Percentiles rank a stretch among this genome's conserved stretches.
Evolutionary conservation across 768 basidiomycete species (phyloP).

Genomic region (Lactarius hatsudake): DNA sequence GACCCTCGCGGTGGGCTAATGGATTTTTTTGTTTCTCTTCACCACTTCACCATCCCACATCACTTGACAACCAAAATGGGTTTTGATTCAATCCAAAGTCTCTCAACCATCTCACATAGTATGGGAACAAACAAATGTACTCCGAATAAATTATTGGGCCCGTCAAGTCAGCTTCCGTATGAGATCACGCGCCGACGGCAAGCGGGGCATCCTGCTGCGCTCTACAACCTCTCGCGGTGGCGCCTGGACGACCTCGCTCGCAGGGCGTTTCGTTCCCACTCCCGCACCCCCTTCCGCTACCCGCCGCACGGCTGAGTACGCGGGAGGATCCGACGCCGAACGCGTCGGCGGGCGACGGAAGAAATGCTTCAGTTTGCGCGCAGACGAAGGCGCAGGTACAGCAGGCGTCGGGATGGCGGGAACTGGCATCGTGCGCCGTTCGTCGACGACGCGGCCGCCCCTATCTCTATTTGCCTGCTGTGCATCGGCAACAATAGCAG

Average conservation of each 20-base stretch:
- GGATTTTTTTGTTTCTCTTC: background rate
- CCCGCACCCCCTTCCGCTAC: background rate
- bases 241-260: constrained; percentile 15
- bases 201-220: constrained; percentile 23
- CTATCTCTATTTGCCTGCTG: background rate
- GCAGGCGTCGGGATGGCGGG: background rate
- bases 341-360: constrained; percentile 23
- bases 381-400: background rate
- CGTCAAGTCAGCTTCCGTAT: constrained; percentile 19
- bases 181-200: constrained; percentile 21
- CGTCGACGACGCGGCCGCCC: background rate
- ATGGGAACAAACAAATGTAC: background rate
- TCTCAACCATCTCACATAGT: background rate
- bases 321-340: constrained; percentile 18
- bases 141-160: background rate
- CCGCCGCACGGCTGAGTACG: background rate
- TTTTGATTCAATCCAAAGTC: background rate
- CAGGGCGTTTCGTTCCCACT: constrained; percentile 7
- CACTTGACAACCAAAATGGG: background rate
- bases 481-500: background rate
- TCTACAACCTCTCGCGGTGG: constrained; percentile 8
- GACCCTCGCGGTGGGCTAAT: constrained; percentile 61
- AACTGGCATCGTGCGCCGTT: background rate
- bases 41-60: no score
- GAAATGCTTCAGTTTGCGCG: constrained; percentile 16